Conservation (phyloP, 2,329 filamentous ascomycete genomes). For the Phaeosphaeria sp. region DNA sequence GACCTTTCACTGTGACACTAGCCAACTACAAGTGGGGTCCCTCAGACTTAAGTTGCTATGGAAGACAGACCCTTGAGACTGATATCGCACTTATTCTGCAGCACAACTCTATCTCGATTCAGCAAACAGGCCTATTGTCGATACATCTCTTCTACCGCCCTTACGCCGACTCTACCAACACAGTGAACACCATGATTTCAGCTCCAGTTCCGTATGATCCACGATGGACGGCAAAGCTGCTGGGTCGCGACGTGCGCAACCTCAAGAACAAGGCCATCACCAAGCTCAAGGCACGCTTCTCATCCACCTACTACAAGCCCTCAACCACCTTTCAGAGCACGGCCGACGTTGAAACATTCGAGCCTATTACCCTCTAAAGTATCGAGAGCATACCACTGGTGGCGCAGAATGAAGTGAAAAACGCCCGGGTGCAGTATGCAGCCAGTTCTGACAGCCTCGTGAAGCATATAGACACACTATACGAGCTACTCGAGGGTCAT, state of each 20-base stretch:
- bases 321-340: background rate
- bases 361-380: background rate
- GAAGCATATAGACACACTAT: conserved; percentile 5
- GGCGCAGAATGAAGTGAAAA: background rate
- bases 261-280: background rate
- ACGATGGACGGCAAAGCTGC: conserved; percentile 1
- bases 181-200: conserved; percentile 2
- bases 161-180: background rate
- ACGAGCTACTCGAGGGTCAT: conserved; percentile 15
- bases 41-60: background rate
- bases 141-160: background rate
- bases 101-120: background rate
- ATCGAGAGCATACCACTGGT: background rate
- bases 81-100: background rate
- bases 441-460: background rate
- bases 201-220: background rate
- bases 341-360: background rate
- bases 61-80: background rate
- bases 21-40: background rate
- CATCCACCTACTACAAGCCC: background rate
- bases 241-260: background rate
- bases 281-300: conserved; percentile 2
- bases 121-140: background rate
- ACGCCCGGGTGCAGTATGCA: background rate
- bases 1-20: background rate